Evolutionary conservation across 2,329 filamentous ascomycete species (phyloP).

Genomic region (Corniculantispora saksenae): DNA sequence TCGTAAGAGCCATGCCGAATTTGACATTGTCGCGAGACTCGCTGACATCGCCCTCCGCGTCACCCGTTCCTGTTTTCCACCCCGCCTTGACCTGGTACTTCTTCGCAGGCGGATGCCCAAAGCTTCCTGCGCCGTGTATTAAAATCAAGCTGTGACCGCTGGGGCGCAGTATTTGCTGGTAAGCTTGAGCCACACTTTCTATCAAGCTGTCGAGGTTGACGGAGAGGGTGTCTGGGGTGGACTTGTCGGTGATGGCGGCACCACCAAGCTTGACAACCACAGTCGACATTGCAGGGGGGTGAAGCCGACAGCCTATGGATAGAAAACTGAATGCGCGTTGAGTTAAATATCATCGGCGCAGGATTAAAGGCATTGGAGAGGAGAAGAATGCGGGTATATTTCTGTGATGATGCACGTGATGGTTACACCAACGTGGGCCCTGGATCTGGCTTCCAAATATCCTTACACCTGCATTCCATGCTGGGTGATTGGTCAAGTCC

Average conservation of each 20-base stretch:
- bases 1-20: conserved; percentile 17
- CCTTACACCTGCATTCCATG: too few relatives aligned
- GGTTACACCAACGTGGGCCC: too few relatives aligned
- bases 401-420: too few relatives aligned
- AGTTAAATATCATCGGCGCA: too few relatives aligned
- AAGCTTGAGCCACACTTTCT: conserved; percentile 11
- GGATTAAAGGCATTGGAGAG: too few relatives aligned
- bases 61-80: neutral
- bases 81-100: conserved; percentile 18
- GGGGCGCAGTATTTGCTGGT: conserved; percentile 1
- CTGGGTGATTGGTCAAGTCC: too few relatives aligned
- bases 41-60: neutral
- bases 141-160: conserved; percentile 1
- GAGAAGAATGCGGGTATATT: too few relatives aligned
- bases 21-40: neutral
- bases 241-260: conserved; percentile 20
- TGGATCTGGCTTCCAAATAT: too few relatives aligned
- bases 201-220: conserved; percentile 5
- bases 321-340: too few relatives aligned
- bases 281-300: conserved; percentile 15
- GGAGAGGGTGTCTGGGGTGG: conserved; percentile 9
- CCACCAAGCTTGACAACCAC: conserved; percentile 20
- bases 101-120: conserved; percentile 20
- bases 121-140: conserved; percentile 19
- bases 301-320: too few relatives aligned